These are phyloP conservation scores for Saccharomyces hybrid DNA, from an alignment of 1,139 yeast species.

Conservation along the genomic window DNA sequence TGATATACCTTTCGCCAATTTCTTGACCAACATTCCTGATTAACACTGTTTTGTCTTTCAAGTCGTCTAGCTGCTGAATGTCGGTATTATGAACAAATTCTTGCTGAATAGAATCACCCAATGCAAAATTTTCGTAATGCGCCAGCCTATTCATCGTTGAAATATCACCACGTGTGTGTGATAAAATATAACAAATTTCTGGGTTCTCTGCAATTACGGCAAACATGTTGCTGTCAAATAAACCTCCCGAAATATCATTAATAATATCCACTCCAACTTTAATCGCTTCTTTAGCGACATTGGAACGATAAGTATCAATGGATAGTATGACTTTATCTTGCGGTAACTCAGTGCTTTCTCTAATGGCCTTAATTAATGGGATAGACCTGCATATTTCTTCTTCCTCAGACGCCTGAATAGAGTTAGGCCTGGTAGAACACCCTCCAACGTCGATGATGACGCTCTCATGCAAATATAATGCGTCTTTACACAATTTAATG, in stretches of 20 bases:
- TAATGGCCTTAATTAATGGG: conserved; percentile 59
- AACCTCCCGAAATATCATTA: conserved; percentile 85
- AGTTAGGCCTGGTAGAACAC: conserved; percentile 82
- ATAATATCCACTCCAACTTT: conserved; percentile 81
- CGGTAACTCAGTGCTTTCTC: conserved; percentile 36
- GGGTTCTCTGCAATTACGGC: conserved; percentile 56
- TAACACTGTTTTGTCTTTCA: conserved; percentile 11
- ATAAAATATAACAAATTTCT: conserved; percentile 66
- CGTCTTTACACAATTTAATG: conserved; percentile 42
- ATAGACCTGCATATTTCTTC: conserved; percentile 62
- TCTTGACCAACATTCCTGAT: conserved; percentile 54
- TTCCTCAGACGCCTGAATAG: conserved; percentile 46
- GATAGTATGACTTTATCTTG: conserved; percentile 48
- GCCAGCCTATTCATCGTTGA: conserved; percentile 60
- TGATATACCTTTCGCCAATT: conserved; percentile 45
- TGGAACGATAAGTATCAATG: conserved; percentile 74
- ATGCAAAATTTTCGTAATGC: conserved; percentile 39
- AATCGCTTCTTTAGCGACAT: conserved; percentile 64
- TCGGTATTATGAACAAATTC: conserved; percentile 30
- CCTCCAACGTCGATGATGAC: conserved; percentile 86
- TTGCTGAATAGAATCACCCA: conserved; percentile 35
- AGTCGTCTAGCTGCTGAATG: neutral
- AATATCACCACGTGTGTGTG: conserved; percentile 82
- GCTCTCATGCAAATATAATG: conserved; percentile 56
- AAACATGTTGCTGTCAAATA: conserved; percentile 51